Evolutionary conservation across 805 yeast species (phyloP), one percentile per base, ranked within the genome.

Genomic region (Tetrapisispora pingtungensis): DNA sequence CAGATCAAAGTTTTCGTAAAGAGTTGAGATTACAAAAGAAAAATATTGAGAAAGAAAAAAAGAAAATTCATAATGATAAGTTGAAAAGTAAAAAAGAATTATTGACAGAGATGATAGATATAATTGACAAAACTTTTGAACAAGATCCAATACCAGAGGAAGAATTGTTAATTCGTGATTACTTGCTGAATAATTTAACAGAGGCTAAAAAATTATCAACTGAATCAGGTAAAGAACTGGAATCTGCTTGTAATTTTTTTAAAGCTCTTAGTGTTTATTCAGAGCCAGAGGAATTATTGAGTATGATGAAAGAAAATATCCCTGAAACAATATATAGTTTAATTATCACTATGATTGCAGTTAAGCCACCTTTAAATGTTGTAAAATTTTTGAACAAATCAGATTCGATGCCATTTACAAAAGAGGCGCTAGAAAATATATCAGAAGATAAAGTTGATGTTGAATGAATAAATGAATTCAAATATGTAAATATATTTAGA

Each of bases 181-280:
- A 75, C 62, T 89, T 89, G 71, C 77, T 86, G 73, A 73, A 74
- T 51, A 87, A 84, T 64, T 86, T 89, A 45, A 80, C 85, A 45
- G 59, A 71, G 38, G 97, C 95, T 61, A 96, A 89, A 67, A 84
- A 81, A 64, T 71, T 84, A 55, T 77, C 85, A 51, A 70, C 73
- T 49, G 59, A 69, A 31, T 77, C 81, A 48, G 80, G 78, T 49
- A 73, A 75, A 54, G 84, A 82, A 62, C 67, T 81, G 49, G 84
- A 82, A 47, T 81, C 96, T 38, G 97, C 97, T 32, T 71, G 88
- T 52, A 74, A 80, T 53, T 90, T 86, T 75, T 90, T 90, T 77
- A 84, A 86, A 66, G 96, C 96, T 14, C 72, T 90, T 61, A 75
- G 84, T 33, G 87, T 86, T 42, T 89, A 88, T 67, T 96, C 97